phyloP scores from a whole-genome alignment of 2,329 filamentous ascomycete species.

The Verruconis gallopava region DNA sequence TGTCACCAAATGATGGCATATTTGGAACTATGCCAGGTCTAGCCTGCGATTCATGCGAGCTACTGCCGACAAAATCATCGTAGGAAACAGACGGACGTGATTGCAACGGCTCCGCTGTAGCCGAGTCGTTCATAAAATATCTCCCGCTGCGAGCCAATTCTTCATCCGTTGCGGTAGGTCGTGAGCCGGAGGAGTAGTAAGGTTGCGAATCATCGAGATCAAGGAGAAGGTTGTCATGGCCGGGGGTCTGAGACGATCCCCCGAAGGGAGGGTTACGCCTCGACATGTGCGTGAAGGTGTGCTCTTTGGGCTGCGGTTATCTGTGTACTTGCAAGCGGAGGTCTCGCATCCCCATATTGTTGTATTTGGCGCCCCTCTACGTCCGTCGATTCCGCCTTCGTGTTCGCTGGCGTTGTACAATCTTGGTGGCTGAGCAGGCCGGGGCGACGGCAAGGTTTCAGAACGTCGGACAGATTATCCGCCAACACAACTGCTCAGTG shows the following conservation, averaged over 20 bases:
- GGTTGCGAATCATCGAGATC: constrained; percentile 59
- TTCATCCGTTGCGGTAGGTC: constrained; percentile 68
- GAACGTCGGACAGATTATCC: too few species aligned
- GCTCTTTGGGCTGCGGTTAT: constrained; percentile 4
- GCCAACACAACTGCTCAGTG: too few species aligned
- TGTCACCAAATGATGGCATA: neutral
- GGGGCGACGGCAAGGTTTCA: too few species aligned
- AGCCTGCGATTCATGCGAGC: constrained; percentile 25
- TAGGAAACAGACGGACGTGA: constrained; percentile 80
- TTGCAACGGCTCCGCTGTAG: constrained; percentile 41
- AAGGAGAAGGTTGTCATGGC: constrained; percentile 44
- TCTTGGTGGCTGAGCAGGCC: too few species aligned
- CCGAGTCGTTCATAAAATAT: constrained; percentile 48
- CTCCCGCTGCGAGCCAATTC: constrained; percentile 65
- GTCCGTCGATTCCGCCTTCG: too few species aligned
- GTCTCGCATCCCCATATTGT: constrained; percentile 2
- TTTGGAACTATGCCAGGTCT: neutral
- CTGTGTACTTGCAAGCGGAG: neutral
- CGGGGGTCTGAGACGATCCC: neutral
- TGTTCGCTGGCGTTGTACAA: too few species aligned
- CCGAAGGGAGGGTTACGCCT: neutral
- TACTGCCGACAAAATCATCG: constrained; percentile 80
- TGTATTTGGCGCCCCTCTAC: too few species aligned
- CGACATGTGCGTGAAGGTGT: neutral
- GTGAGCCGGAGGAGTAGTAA: constrained; percentile 61